Percentiles rank a stretch among this genome's conserved stretches.
These are phyloP conservation scores for Pachysandra terminalis DNA, from an alignment of 164 flowering plant genomes.

Conservation along the genomic window DNA sequence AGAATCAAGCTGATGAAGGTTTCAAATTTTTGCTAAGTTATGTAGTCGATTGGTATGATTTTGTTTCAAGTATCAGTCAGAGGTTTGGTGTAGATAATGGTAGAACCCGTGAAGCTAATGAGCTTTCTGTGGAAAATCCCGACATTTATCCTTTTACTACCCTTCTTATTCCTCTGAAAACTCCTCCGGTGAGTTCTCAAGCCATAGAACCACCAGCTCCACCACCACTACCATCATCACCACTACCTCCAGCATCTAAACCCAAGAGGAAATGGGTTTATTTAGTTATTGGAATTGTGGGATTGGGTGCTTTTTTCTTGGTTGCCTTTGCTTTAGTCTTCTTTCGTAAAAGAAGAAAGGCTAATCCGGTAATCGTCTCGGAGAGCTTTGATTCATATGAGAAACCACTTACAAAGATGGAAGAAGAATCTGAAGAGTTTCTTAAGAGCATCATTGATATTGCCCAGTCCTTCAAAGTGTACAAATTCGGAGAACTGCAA, in stretches of 20 bases:
- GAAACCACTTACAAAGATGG: slow-evolving; percentile 18
- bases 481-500: slow-evolving; percentile 50
- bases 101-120: slow-evolving; percentile 52
- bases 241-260: slow-evolving; percentile 16
- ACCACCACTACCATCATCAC: slow-evolving; percentile 22
- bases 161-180: slow-evolving; percentile 56
- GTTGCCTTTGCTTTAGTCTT: slow-evolving; percentile 14
- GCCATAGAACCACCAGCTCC: slow-evolving; percentile 31
- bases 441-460: slow-evolving; percentile 28
- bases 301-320: slow-evolving; percentile 22
- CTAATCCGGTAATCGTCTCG: slow-evolving; percentile 10
- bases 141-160: slow-evolving; percentile 55
- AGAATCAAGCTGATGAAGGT: slow-evolving; percentile 41
- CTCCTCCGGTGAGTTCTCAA: slow-evolving; percentile 41
- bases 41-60: slow-evolving; percentile 32
- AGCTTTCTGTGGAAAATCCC: slow-evolving; percentile 24
- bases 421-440: slow-evolving; percentile 33
- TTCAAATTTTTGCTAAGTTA: slow-evolving; percentile 53
- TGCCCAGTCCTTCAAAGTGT: slow-evolving; percentile 49
- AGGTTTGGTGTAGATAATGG: slow-evolving; percentile 38
- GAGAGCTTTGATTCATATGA: slow-evolving; percentile 28
- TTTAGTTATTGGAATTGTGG: slow-evolving; percentile 40
- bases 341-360: slow-evolving; percentile 18
- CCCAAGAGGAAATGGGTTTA: slow-evolving; percentile 46
- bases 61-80: slow-evolving; percentile 28